phyloP scores from a whole-genome alignment of 164 flowering plant genomes.

The Liquidambar formosana region DNA sequence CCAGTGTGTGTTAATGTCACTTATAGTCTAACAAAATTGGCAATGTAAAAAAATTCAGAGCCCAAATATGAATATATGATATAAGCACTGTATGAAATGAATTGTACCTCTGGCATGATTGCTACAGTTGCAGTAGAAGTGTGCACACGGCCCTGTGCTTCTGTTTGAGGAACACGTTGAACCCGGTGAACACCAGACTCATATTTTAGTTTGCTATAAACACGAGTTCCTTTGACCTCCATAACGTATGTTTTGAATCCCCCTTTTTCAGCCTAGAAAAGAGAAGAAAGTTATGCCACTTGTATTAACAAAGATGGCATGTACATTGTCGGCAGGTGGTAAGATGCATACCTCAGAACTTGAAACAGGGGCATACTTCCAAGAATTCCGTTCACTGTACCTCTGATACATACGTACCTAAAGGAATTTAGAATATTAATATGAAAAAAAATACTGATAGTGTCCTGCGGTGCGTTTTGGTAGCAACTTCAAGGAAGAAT shows the following conservation, averaged over 20 bases:
- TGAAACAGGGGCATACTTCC: conserved; percentile 68
- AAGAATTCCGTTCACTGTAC: conserved; percentile 78
- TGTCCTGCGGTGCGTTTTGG: not conserved
- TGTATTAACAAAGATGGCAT: not conserved
- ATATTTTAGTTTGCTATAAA: conserved; percentile 90
- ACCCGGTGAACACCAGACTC: conserved; percentile 99
- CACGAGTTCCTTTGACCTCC: conserved; percentile 89
- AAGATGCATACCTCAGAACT: conserved; percentile 66
- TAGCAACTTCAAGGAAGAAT: not conserved
- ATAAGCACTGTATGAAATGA: not conserved
- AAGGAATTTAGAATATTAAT: conserved; percentile 13
- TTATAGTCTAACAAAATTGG: not conserved
- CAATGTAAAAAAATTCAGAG: not conserved
- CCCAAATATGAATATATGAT: not conserved
- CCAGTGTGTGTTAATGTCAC: not conserved
- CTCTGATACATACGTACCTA: conserved; percentile 95
- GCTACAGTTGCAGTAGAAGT: conserved; percentile 99
- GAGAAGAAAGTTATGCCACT: conserved; percentile 15
- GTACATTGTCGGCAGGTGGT: not conserved
- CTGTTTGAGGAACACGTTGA: conserved; percentile 97
- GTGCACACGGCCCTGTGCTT: conserved; percentile 98
- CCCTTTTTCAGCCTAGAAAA: conserved; percentile 78
- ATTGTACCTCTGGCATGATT: conserved; percentile 92
- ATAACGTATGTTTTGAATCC: conserved; percentile 88
- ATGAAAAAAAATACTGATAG: not conserved